Conservation (phyloP, 2,329 filamentous ascomycete species). For the Claviceps pusilla region DNA sequence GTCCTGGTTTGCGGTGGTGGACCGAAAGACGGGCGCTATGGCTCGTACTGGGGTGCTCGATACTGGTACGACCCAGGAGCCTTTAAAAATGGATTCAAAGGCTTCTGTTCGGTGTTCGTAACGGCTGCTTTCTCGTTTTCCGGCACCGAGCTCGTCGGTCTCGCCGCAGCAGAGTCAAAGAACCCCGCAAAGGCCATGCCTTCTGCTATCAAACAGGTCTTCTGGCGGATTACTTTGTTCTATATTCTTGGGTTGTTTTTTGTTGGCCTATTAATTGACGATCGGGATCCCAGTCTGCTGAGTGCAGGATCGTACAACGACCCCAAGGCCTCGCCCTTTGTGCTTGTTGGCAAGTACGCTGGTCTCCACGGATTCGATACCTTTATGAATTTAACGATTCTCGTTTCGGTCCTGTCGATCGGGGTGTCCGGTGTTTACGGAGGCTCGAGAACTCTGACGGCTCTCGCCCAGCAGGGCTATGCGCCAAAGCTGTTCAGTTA, state of each 20-base stretch:
- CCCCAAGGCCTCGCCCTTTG: conserved; percentile 35
- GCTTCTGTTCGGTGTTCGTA: conserved; percentile 57
- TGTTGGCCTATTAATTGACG: conserved; percentile 34
- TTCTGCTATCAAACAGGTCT: conserved; percentile 67
- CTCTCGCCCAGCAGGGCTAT: conserved; percentile 43
- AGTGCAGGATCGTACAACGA: conserved; percentile 24
- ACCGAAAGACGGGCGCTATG: conserved; percentile 30
- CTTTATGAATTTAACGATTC: conserved; percentile 45
- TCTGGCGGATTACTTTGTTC: conserved; percentile 42
- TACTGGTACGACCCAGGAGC: conserved; percentile 36
- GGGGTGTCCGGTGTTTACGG: conserved; percentile 45
- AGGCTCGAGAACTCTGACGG: conserved; percentile 42
- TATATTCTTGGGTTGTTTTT: conserved; percentile 39
- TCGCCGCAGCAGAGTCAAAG: conserved; percentile 33
- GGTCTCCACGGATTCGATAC: conserved; percentile 35
- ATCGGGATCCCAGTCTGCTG: conserved; percentile 28
- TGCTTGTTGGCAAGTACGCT: conserved; percentile 40
- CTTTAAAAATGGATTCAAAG: conserved; percentile 61
- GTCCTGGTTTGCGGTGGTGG: conserved; percentile 46
- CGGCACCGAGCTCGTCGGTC: conserved; percentile 51
- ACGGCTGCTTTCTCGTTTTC: conserved; percentile 60
- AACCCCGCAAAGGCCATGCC: conserved; percentile 63
- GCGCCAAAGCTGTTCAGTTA: conserved; percentile 42
- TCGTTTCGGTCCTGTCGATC: conserved; percentile 43
- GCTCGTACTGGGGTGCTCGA: conserved; percentile 33